Base-by-base conservation (phyloP, 1,139 yeast genomes). In the Hansenula lynferdii region DNA sequence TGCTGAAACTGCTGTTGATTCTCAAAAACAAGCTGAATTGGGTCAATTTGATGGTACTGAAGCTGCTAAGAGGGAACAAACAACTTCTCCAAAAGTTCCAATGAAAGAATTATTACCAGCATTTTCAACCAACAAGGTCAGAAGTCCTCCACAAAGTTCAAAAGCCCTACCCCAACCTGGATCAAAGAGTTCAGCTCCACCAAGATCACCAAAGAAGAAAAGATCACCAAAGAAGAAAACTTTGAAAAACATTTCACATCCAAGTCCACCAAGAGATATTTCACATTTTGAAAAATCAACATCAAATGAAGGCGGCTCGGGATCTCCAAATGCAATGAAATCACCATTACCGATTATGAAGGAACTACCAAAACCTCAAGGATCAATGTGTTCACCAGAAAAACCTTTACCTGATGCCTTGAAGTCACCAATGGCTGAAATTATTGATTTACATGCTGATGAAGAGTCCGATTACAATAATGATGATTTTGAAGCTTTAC, bases 181-280 rank as follows among this genome's bases (percentile, higher is more conserved):
- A 7, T 8, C 19, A 6, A 17, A 28, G 19, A 18, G 8, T 10
- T 30, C 33, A 15, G 10, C 4, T 15, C 25, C 33, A 20, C 14
- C 18, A 17, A 27, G 20, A 27, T 16, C 20, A 25, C 44, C 27
- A 42, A 34, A 26, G 17, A 36, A 27, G 26, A 50, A 41, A 40
- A 40, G 22, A 33, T 36, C 47, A 11, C 47, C 48, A 24, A 42
- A 38, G 18, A 37, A 23, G 23, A 28, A 32, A 7, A 47, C 42
- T 30, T 31, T 47, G 40, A 45, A 48, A 24, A 41, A 48, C 31
- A 47, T 51, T 19, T 48, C 55, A 5, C 30, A 31, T 20, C 51
- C 50, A 32, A 41, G 44, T 23, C 39, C 42, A 6, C 54, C 50
- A 28, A 43, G 36, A 32, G 47, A 45, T 30, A 43, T 48, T 18